phyloP scores from a whole-genome alignment of 441 rosid species.

The Populus hybrid region DNA sequence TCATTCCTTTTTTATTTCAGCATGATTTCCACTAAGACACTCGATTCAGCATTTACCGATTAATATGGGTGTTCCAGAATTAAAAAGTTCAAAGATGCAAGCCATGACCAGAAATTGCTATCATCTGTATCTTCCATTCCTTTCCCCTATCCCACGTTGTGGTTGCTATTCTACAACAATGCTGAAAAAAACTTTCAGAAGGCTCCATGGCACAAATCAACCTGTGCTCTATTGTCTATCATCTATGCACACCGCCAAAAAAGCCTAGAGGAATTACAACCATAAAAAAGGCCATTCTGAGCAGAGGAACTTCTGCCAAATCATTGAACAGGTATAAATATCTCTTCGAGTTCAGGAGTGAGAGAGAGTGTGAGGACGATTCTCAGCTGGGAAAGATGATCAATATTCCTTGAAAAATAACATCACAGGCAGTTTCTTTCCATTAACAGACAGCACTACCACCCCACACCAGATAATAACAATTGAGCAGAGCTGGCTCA shows the following conservation, averaged over 20 bases:
- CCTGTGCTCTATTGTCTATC: background rate
- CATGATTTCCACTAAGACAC: background rate
- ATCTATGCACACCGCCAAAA: background rate
- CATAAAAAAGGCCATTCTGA: too few species aligned
- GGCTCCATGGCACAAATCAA: background rate
- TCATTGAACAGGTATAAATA: too few species aligned
- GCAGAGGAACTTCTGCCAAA: too few species aligned
- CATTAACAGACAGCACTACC: background rate
- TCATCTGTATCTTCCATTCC: background rate
- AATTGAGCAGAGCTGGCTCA: constrained; percentile 11
- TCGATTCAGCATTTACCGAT: background rate
- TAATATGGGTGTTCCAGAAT: background rate
- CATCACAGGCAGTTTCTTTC: background rate
- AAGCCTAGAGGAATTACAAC: too few species aligned
- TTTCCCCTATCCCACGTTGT: background rate
- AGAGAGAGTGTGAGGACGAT: too few species aligned
- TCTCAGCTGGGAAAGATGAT: too few species aligned
- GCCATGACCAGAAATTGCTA: too few species aligned
- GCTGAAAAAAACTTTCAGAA: too few species aligned
- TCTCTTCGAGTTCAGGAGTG: too few species aligned
- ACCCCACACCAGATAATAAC: constrained; percentile 1
- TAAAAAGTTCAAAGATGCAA: too few species aligned
- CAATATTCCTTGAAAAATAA: background rate
- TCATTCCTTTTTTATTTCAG: background rate
- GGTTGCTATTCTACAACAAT: background rate